Percentiles rank a stretch among this genome's conserved stretches.
Evolutionary conservation across 2,329 filamentous ascomycete genomes (phyloP).

Genomic region (Aureobasidium sp.): DNA sequence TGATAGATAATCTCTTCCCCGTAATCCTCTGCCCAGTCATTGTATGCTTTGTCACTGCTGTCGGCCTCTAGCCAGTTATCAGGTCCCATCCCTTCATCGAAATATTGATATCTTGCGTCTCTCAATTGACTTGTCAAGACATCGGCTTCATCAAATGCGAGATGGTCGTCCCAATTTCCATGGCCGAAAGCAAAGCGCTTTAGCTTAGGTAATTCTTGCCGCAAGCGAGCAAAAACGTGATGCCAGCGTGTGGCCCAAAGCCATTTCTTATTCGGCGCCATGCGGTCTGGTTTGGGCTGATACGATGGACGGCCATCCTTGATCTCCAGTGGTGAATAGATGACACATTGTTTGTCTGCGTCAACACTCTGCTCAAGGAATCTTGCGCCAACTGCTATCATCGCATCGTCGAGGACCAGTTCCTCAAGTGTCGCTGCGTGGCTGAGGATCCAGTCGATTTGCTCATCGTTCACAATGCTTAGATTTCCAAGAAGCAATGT

Average conservation of each 20-base stretch:
- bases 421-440: slow-evolving; percentile 34
- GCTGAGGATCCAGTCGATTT: slow-evolving; percentile 41
- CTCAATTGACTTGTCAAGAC: neutral
- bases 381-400: neutral
- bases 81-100: neutral
- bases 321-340: neutral
- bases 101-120: neutral
- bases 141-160: neutral
- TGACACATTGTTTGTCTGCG: neutral
- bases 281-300: neutral
- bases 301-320: neutral
- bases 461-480: slow-evolving; percentile 39
- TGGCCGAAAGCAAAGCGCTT: neutral
- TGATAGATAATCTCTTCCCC: neutral
- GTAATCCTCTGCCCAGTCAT: neutral
- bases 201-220: neutral
- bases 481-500: slow-evolving; percentile 36
- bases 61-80: neutral
- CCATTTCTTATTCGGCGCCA: neutral
- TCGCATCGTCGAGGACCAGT: slow-evolving; percentile 39
- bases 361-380: neutral
- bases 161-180: neutral
- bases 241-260: neutral
- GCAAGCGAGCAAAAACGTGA: neutral
- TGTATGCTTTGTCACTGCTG: neutral